Evolutionary conservation across 2,329 filamentous ascomycete species (phyloP), one percentile per base, ranked within the genome.

Genomic region (Venturia oleaginea): DNA sequence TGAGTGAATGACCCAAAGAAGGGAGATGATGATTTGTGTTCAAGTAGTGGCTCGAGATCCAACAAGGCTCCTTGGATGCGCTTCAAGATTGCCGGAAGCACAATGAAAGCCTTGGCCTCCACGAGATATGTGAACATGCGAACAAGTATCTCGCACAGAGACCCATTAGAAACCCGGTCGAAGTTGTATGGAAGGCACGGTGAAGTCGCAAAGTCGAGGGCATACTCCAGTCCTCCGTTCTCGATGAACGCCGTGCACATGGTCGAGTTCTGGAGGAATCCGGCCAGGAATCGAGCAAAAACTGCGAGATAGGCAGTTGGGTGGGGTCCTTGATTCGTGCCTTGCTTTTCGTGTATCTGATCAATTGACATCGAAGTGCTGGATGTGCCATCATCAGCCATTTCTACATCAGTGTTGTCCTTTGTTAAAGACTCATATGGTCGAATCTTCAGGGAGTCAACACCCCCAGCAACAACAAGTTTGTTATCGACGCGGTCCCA

Each of bases 201-300:
- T 37, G 92, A 84, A 63, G 89, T 90, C 48, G 88, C 88, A 64
- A 97, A 85, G 71, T 97, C 91, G 63, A 99, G 80, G 24, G 97
- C 80, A 61, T 89, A 81, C 73, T 97, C 91, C 30, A 93, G 86
- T 7, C 91, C 94, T 65, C 92, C 91, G 61, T 84, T 83, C 64
- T 89, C 85, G 67, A 94, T 86, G 71, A 97, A 93, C 30, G 84
- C 83, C 22, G 81, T 78, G 74, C 89, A 92, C 69, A 95, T 83
- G 40, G 81, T 81, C 65, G 84, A 81, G 71, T 95, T 96, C 67
- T 85, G 83, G 66, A 94, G 85, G 72, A 94, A 93, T 0, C 88
- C 84, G 46, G 81, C 79, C 57, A 99, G 77, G 73, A 99, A 99
- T 61, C 85, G 88, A 66, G 88, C 83, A 43, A 91, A 80, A 30